Conservation (phyloP, 2,329 filamentous ascomycete species). For the Dissoconium aciculare region DNA sequence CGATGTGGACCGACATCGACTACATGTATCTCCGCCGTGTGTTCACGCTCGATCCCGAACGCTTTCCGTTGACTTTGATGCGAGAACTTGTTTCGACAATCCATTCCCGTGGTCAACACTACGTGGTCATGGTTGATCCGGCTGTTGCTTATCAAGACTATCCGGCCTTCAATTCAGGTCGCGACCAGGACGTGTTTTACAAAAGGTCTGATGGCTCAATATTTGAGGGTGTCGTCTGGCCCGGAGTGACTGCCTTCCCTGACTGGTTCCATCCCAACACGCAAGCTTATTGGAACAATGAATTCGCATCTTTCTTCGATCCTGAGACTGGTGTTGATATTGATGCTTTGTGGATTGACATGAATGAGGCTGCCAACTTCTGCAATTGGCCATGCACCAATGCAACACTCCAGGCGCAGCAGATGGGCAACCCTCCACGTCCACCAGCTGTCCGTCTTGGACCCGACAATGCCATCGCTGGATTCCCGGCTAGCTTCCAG, state of each 20-base stretch:
- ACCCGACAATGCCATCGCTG: conserved; percentile 49
- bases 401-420: conserved; percentile 24
- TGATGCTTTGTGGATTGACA: conserved; percentile 58
- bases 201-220: conserved; percentile 39
- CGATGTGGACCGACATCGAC: conserved; percentile 47
- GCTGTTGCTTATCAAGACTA: conserved; percentile 37
- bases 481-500: conserved; percentile 54
- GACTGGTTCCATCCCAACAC: conserved; percentile 61
- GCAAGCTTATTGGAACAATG: conserved; percentile 52
- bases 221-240: conserved; percentile 58
- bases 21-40: conserved; percentile 35
- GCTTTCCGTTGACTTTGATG: conserved; percentile 48
- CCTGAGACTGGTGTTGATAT: conserved; percentile 53
- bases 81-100: conserved; percentile 49
- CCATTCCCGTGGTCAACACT: conserved; percentile 22
- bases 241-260: conserved; percentile 36
- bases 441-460: conserved; percentile 46
- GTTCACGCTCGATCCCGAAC: conserved; percentile 49
- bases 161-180: conserved; percentile 46
- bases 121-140: conserved; percentile 59
- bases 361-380: conserved; percentile 48
- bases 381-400: conserved; percentile 27
- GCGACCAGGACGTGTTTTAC: conserved; percentile 41
- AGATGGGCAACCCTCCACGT: conserved; percentile 41
- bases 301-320: conserved; percentile 52